Percentiles rank a stretch among this genome's conserved stretches.
Conservation (phyloP, 2,329 filamentous ascomycete species). For the Xylariales sp. region DNA sequence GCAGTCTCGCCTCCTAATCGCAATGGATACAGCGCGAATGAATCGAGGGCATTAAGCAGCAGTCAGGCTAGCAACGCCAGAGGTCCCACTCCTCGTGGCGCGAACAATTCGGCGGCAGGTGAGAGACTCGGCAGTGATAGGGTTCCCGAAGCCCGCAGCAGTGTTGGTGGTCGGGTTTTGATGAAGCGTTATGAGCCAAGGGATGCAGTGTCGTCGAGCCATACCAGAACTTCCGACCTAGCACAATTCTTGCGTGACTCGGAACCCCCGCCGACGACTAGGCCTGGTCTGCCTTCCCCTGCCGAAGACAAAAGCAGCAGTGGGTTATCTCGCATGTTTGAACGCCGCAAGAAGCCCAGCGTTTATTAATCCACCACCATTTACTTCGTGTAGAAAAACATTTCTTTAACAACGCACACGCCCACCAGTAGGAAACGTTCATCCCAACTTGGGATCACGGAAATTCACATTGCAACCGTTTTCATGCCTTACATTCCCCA, state of each 20-base stretch:
- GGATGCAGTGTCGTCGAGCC: conserved; percentile 36
- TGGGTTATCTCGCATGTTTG: conserved; percentile 44
- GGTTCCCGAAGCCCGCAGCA: too few relatives aligned
- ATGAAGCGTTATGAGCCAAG: conserved; percentile 57
- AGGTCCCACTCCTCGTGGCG: too few relatives aligned
- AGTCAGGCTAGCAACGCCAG: conserved; percentile 5
- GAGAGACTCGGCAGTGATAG: too few relatives aligned
- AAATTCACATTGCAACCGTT: too few relatives aligned
- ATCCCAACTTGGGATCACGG: background rate
- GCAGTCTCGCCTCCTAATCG: conserved; percentile 9
- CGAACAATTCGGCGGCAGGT: too few relatives aligned
- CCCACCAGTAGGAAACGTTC: background rate
- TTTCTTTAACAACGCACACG: background rate
- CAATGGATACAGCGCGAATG: conserved; percentile 17
- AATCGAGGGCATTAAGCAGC: background rate
- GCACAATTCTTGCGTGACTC: conserved; percentile 69
- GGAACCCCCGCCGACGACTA: conserved; percentile 49
- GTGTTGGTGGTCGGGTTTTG: conserved; percentile 42
- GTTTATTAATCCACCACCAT: conserved; percentile 21
- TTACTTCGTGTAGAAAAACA: conserved; percentile 17
- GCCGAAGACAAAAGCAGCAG: conserved; percentile 30
- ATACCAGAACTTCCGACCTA: conserved; percentile 58
- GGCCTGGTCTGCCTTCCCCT: conserved; percentile 22
- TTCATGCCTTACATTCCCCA: too few relatives aligned
- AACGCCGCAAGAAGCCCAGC: conserved; percentile 43